Conservation (phyloP, 352 stramenopile species). For the Globisporangium mamillatum region DNA sequence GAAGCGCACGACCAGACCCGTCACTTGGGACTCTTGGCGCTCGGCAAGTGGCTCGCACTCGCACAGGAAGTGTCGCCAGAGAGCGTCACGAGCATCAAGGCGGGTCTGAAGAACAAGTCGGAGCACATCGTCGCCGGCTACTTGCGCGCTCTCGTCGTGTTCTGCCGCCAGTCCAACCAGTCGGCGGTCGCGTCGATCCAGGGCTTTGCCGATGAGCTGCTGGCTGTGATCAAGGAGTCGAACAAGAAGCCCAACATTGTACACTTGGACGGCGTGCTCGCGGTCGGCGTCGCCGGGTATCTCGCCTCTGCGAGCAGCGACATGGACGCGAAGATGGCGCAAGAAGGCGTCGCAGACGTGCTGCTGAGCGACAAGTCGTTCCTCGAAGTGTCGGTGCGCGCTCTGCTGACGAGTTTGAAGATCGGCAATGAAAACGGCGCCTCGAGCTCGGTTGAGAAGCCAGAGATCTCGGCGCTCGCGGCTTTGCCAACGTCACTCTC, state of each 20-base stretch:
- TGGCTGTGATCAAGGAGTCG: slow-evolving; percentile 51
- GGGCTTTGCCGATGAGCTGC: slow-evolving; percentile 48
- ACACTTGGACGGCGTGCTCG: slow-evolving; percentile 76
- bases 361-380: slow-evolving; percentile 52
- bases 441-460: slow-evolving; percentile 25
- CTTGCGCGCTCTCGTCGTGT: slow-evolving; percentile 50
- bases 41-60: slow-evolving; percentile 75
- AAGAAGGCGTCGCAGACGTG: slow-evolving; percentile 44
- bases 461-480: slow-evolving; percentile 59
- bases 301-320: slow-evolving; percentile 56
- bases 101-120: slow-evolving; percentile 69
- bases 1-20: slow-evolving; percentile 84
- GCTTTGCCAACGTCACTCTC: slow-evolving; percentile 47
- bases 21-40: slow-evolving; percentile 58
- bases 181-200: slow-evolving; percentile 25
- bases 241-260: slow-evolving; percentile 78
- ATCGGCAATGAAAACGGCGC: slow-evolving; percentile 19
- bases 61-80: slow-evolving; percentile 47
- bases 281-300: slow-evolving; percentile 54
- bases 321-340: slow-evolving; percentile 54
- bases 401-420: slow-evolving; percentile 33
- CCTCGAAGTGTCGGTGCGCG: slow-evolving; percentile 38
- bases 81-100: slow-evolving; percentile 38
- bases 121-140: slow-evolving; percentile 68
- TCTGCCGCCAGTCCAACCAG: slow-evolving; percentile 32